These are phyloP conservation scores for Amphichorda felina DNA, from an alignment of 2,329 filamentous ascomycete genomes.

Conservation along the genomic window DNA sequence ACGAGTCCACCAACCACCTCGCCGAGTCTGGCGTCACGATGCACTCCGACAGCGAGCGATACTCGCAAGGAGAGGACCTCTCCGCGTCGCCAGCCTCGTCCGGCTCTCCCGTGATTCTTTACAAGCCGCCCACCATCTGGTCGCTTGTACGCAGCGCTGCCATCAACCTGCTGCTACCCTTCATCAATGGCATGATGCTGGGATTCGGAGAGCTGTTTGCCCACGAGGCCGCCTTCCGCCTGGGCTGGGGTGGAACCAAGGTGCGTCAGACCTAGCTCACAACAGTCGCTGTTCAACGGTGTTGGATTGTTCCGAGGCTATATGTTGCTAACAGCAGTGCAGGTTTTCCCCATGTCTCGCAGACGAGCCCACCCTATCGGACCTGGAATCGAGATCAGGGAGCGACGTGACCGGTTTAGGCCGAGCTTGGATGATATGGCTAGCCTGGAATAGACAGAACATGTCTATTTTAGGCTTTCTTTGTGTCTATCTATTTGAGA, in stretches of 20 bases:
- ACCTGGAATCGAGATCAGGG: constrained; percentile 70
- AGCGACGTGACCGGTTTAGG: constrained; percentile 47
- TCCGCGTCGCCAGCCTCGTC: constrained; percentile 50
- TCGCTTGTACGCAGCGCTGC: constrained; percentile 75
- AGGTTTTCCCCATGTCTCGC: constrained; percentile 48
- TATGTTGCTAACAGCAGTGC: too few relatives aligned
- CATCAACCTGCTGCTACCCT: constrained; percentile 91
- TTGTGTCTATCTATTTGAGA: too few relatives aligned
- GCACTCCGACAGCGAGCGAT: constrained; percentile 74
- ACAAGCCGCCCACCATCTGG: constrained; percentile 82
- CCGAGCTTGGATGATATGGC: constrained; percentile 53
- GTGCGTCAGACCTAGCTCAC: constrained; percentile 51
- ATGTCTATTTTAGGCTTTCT: too few relatives aligned
- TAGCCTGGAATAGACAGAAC: constrained; percentile 48
- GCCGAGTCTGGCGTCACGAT: constrained; percentile 67
- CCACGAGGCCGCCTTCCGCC: constrained; percentile 83
- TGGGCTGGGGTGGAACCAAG: constrained; percentile 92
- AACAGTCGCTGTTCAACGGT: neutral
- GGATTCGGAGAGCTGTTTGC: constrained; percentile 96
- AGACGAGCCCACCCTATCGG: constrained; percentile 58
- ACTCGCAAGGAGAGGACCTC: constrained; percentile 54
- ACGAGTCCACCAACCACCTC: constrained; percentile 40
- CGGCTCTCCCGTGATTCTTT: constrained; percentile 65
- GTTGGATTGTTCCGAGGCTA: too few relatives aligned
- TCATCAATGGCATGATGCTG: constrained; percentile 96